Evolutionary conservation across 495 filamentous ascomycete species (phyloP).

Genomic region (Penicillium coprophilum): DNA sequence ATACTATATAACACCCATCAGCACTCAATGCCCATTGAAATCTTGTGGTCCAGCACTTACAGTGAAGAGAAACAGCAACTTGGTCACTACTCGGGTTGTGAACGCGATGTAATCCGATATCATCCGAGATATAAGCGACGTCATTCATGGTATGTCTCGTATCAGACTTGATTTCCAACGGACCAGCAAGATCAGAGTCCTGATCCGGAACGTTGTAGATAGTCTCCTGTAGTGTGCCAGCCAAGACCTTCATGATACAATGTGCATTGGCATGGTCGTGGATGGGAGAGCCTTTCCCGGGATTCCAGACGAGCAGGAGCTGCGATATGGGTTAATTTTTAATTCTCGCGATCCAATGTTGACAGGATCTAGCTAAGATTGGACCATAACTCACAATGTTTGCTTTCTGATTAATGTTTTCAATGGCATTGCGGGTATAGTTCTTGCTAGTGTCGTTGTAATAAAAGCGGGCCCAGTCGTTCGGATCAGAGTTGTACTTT

Average conservation of each 20-base stretch:
- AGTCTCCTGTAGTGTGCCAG: slow-evolving; percentile 67
- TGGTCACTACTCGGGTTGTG: slow-evolving; percentile 65
- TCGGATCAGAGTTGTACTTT: slow-evolving; percentile 36
- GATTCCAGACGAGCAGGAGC: slow-evolving; percentile 87
- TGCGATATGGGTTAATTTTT: slow-evolving; percentile 25
- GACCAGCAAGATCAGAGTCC: slow-evolving; percentile 15
- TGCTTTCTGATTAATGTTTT: slow-evolving; percentile 40
- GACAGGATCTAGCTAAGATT: neutral
- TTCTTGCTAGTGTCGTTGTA: slow-evolving; percentile 40
- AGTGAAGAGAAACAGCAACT: slow-evolving; percentile 79
- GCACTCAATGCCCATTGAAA: neutral
- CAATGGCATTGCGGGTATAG: slow-evolving; percentile 41
- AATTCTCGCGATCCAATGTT: neutral
- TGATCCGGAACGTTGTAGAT: slow-evolving; percentile 66
- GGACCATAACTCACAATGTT: slow-evolving; percentile 26
- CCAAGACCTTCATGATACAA: slow-evolving; percentile 60
- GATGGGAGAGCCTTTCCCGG: slow-evolving; percentile 74
- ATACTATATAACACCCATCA: slow-evolving; percentile 14
- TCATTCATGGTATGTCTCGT: slow-evolving; percentile 48
- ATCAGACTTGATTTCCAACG: slow-evolving; percentile 29
- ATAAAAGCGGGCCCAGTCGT: slow-evolving; percentile 36
- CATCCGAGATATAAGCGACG: slow-evolving; percentile 78
- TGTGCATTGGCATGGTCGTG: slow-evolving; percentile 86
- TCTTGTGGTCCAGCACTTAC: slow-evolving; percentile 44
- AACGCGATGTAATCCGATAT: slow-evolving; percentile 78